Evolutionary conservation across 441 rosid genomes (phyloP).

Genomic region (Erysimum pusillum): DNA sequence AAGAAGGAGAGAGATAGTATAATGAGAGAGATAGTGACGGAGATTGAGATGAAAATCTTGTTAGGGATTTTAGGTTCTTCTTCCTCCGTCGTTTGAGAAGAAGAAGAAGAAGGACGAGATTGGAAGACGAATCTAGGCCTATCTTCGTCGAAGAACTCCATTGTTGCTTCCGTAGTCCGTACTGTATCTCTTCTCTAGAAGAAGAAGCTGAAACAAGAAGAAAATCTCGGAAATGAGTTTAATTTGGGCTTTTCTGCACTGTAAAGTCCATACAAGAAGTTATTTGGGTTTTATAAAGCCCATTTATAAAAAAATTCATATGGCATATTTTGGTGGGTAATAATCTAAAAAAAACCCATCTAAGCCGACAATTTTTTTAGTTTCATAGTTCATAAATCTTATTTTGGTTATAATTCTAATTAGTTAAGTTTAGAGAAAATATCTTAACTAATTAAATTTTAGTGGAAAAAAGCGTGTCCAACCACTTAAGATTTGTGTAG

Average conservation of each 20-base stretch:
- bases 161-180: constrained; percentile 19
- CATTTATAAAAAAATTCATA: too few species aligned
- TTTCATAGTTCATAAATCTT: too few species aligned
- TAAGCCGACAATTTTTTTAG: too few species aligned
- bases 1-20: constrained; percentile 62
- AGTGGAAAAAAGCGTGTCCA: too few species aligned
- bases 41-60: constrained; percentile 51
- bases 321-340: too few species aligned
- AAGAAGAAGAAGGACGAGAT: constrained; percentile 63
- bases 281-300: not conserved
- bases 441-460: too few species aligned
- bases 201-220: constrained; percentile 5
- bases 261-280: constrained; percentile 2
- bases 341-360: too few species aligned
- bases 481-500: not conserved
- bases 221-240: not conserved
- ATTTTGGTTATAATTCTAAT: too few species aligned
- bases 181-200: not conserved
- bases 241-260: not conserved
- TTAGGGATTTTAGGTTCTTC: constrained; percentile 36
- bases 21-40: constrained; percentile 53
- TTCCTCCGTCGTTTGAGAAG: constrained; percentile 17
- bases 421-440: too few species aligned
- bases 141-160: constrained; percentile 94
- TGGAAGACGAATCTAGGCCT: constrained; percentile 82